Conservation (phyloP, 352 stramenopile species). For the Stephanocyclus meneghinianus region DNA sequence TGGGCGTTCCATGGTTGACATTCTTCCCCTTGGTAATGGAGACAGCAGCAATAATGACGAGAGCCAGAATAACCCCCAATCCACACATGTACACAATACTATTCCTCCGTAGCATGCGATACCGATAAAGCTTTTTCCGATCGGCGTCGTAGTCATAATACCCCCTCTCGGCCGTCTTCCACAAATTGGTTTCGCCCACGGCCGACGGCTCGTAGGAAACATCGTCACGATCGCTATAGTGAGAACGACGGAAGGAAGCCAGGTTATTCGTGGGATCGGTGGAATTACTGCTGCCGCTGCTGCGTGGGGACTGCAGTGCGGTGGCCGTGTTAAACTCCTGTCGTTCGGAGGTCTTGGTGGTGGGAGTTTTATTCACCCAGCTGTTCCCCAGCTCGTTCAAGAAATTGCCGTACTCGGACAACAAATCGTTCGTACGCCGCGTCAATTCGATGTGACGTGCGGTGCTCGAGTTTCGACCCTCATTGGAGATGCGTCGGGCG, state of each 20-base stretch:
- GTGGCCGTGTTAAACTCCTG: neutral
- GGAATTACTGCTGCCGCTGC: neutral
- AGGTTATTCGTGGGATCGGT: neutral
- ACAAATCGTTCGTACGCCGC: conserved; percentile 13
- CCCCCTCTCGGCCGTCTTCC: neutral
- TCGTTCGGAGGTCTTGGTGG: neutral
- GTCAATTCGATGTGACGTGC: conserved; percentile 20
- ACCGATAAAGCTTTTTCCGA: conserved; percentile 9
- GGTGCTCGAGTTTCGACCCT: neutral
- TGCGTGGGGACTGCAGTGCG: neutral
- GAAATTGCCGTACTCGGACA: conserved; percentile 11
- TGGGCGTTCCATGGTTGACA: neutral
- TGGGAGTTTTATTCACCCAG: neutral
- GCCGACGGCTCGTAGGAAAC: neutral
- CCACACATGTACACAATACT: neutral
- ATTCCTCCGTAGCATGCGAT: neutral
- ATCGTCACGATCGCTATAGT: neutral
- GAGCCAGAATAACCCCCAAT: neutral
- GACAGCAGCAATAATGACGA: neutral
- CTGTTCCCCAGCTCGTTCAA: conserved; percentile 1
- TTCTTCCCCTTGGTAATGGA: neutral
- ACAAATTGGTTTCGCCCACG: neutral
- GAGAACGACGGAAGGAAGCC: neutral
- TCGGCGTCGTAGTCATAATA: conserved; percentile 6
- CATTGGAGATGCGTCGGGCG: too few species aligned